These are phyloP conservation scores for Puya raimondii DNA, from an alignment of 176 grass and related monocot genomes.

Conservation along the genomic window DNA sequence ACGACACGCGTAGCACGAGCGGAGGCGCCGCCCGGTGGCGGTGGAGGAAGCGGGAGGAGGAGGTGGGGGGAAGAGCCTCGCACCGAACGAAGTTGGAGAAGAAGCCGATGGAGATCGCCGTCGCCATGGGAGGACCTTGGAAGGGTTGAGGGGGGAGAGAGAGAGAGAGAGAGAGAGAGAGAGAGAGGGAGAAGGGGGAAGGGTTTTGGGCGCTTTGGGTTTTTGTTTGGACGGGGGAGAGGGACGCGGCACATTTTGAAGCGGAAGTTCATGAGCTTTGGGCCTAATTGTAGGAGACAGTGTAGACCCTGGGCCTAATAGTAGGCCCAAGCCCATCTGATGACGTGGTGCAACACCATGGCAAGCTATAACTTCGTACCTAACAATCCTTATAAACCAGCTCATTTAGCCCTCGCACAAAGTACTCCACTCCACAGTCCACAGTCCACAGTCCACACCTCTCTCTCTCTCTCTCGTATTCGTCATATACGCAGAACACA, in stretches of 20 bases:
- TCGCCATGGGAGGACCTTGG: constrained; percentile 28
- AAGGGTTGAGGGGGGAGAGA: not conserved
- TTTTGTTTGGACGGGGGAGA: not conserved
- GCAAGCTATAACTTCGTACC: not conserved
- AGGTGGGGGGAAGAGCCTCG: constrained; percentile 2
- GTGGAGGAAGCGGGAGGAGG: not conserved
- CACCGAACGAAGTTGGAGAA: not conserved
- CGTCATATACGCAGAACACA: no score
- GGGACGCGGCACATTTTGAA: not conserved
- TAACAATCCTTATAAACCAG: not conserved
- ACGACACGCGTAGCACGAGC: constrained; percentile 13
- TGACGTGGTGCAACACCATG: not conserved
- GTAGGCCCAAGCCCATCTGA: no score
- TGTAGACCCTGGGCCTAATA: no score
- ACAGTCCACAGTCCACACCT: no score
- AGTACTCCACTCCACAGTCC: not conserved
- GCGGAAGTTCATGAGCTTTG: no score
- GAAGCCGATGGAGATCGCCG: constrained; percentile 25
- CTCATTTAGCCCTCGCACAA: not conserved
- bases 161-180: not conserved
- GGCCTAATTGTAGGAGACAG: no score
- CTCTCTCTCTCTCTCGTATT: not conserved
- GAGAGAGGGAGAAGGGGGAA: not conserved
- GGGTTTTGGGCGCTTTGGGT: not conserved
- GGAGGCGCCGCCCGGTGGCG: not conserved